phyloP scores from a whole-genome alignment of 2,329 filamentous ascomycete genomes.

The Phaeosphaeriaceae sp. region DNA sequence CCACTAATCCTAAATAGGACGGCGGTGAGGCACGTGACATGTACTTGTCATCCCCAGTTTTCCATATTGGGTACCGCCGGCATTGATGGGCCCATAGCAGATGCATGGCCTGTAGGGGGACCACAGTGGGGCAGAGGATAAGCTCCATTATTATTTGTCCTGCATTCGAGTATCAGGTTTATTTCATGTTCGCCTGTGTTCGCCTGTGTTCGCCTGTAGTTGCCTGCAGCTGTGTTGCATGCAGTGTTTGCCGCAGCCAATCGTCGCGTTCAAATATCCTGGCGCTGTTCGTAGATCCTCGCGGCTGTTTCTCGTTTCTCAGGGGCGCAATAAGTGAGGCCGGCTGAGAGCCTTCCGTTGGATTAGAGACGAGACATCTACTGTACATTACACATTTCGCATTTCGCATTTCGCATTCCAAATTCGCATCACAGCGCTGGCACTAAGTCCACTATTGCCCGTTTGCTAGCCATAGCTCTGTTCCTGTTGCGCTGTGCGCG shows the following conservation, averaged over 20 bases:
- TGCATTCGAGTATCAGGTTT: no score
- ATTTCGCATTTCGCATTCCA: background rate
- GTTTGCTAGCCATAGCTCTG: background rate
- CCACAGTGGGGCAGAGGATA: no score
- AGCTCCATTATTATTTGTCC: no score
- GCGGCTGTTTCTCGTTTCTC: conserved; percentile 11
- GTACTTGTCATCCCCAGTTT: no score
- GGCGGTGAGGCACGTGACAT: conserved; percentile 22
- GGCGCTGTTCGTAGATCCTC: conserved; percentile 17
- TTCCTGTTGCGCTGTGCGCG: background rate
- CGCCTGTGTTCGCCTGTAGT: background rate
- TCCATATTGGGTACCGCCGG: no score
- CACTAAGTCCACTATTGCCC: no score
- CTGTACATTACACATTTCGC: background rate
- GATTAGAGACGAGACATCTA: background rate
- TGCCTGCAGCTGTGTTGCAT: conserved; percentile 1
- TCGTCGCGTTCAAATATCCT: conserved; percentile 1
- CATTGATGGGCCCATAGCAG: no score
- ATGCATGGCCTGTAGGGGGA: no score
- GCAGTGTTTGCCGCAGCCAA: conserved; percentile 20
- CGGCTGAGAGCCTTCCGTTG: conserved; percentile 1
- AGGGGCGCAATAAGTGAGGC: conserved; percentile 17
- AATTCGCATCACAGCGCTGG: background rate
- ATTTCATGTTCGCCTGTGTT: no score
- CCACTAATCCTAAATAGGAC: conserved; percentile 18